Percentiles rank a stretch among this genome's conserved stretches.
phyloP scores from a whole-genome alignment of 129 eudicot species.

The Flaveria robusta region DNA sequence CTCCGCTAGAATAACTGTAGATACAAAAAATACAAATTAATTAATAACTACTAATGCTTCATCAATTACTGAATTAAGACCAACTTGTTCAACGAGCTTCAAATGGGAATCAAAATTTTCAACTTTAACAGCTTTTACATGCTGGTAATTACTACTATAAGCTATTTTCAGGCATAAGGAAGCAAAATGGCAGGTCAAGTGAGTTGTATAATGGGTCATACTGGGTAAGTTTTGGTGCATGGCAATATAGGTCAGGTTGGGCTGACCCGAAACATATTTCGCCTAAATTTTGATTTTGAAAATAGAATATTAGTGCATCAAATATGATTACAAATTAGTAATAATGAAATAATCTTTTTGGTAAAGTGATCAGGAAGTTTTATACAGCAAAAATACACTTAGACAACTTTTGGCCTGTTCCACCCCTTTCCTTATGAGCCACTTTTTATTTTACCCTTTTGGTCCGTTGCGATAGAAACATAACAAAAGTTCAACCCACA shows the following conservation, averaged over 20 bases:
- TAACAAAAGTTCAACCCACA: background rate
- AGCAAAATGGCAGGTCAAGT: background rate
- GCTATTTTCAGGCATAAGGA: background rate
- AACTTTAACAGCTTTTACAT: background rate
- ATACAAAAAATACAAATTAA: background rate
- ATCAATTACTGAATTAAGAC: background rate
- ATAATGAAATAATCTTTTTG: background rate
- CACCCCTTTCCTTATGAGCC: background rate
- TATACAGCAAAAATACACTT: background rate
- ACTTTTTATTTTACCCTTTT: background rate
- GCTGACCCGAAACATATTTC: background rate
- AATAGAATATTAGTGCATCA: background rate
- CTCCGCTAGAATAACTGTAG: conserved; percentile 77
- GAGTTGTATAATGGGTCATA: background rate
- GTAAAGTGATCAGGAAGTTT: background rate
- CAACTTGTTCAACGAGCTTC: background rate
- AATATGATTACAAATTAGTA: background rate
- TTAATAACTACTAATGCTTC: background rate
- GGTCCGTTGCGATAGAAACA: background rate
- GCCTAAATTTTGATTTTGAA: background rate
- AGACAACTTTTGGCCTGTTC: background rate
- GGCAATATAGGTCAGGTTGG: background rate
- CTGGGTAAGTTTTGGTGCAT: background rate
- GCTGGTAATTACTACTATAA: background rate
- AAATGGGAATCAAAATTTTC: background rate